Evolutionary conservation across 139 green algal species (phyloP).

Genomic region (Micromonas commoda): DNA sequence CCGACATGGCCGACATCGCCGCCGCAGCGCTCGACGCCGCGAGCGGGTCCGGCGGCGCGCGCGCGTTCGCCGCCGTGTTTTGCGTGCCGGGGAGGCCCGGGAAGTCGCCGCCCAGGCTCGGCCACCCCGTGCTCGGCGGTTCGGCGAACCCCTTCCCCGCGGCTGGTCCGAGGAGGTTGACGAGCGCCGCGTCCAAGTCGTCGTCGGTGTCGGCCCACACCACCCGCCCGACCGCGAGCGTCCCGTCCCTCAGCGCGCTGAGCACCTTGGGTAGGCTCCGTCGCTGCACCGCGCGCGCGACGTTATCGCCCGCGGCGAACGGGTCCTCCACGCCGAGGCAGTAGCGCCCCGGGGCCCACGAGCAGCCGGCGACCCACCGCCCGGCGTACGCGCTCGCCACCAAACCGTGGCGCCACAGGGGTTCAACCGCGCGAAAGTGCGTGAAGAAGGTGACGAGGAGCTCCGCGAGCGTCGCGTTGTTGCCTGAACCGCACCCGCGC

Average conservation of each 20-base stretch:
- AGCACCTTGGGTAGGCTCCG: neutral
- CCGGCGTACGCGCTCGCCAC: slow-evolving; percentile 1
- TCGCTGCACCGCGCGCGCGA: slow-evolving; percentile 15
- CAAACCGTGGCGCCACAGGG: neutral
- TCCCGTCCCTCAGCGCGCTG: neutral
- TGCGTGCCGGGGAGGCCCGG: no score
- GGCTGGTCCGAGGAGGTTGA: neutral
- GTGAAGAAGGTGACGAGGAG: slow-evolving; percentile 33
- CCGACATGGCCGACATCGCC: no score
- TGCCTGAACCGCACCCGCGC: neutral
- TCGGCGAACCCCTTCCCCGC: neutral
- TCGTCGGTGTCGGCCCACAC: neutral
- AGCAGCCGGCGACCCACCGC: neutral
- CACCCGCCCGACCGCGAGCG: neutral
- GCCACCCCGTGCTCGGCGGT: neutral
- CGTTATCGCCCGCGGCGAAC: slow-evolving; percentile 22
- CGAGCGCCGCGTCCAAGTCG: neutral
- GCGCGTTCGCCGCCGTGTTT: neutral
- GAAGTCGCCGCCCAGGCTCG: neutral
- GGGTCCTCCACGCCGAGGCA: slow-evolving; percentile 16
- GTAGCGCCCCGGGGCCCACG: slow-evolving; percentile 1
- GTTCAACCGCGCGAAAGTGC: slow-evolving; percentile 12
- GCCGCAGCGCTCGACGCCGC: neutral
- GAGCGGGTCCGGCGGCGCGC: no score
- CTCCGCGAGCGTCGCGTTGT: slow-evolving; percentile 25